phyloP scores from a whole-genome alignment of 495 filamentous ascomycete genomes.

The Penicillium verhagenii region DNA sequence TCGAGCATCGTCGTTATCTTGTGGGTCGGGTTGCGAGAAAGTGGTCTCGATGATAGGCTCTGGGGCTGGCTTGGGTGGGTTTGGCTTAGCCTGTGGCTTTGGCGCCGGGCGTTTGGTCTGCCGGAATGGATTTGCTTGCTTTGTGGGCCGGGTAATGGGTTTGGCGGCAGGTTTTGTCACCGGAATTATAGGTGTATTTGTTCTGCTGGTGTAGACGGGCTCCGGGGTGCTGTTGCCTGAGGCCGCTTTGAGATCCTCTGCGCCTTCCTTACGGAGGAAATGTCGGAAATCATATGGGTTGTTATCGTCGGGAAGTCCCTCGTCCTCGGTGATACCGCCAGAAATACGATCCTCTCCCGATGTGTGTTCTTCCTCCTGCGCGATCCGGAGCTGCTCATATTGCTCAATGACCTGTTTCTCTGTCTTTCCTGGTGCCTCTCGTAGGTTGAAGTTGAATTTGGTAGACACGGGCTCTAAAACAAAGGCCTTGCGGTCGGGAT shows the following conservation, averaged over 20 bases:
- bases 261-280: slow-evolving; percentile 47
- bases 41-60: slow-evolving; percentile 16
- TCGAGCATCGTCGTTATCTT: slow-evolving; percentile 23
- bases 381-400: slow-evolving; percentile 45
- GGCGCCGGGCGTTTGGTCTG: slow-evolving; percentile 24
- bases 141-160: slow-evolving; percentile 30
- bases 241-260: slow-evolving; percentile 33
- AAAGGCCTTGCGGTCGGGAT: slow-evolving; percentile 48
- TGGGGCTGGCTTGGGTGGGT: slow-evolving; percentile 7
- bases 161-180: slow-evolving; percentile 29
- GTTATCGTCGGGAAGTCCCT: slow-evolving; percentile 46
- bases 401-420: slow-evolving; percentile 44
- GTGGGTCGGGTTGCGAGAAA: slow-evolving; percentile 13
- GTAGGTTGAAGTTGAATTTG: slow-evolving; percentile 58
- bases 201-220: slow-evolving; percentile 31
- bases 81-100: slow-evolving; percentile 17
- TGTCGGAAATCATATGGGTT: slow-evolving; percentile 62
- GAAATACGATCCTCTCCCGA: slow-evolving; percentile 42
- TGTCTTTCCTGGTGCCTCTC: slow-evolving; percentile 47
- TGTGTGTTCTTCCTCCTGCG: slow-evolving; percentile 39
- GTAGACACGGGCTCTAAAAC: slow-evolving; percentile 51
- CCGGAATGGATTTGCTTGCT: slow-evolving; percentile 37
- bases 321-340: slow-evolving; percentile 39
- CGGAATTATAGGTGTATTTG: slow-evolving; percentile 32
- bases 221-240: slow-evolving; percentile 43